These are phyloP conservation scores for Geotrichum armillariae DNA, from an alignment of 1,139 yeast genomes.

Conservation along the genomic window DNA sequence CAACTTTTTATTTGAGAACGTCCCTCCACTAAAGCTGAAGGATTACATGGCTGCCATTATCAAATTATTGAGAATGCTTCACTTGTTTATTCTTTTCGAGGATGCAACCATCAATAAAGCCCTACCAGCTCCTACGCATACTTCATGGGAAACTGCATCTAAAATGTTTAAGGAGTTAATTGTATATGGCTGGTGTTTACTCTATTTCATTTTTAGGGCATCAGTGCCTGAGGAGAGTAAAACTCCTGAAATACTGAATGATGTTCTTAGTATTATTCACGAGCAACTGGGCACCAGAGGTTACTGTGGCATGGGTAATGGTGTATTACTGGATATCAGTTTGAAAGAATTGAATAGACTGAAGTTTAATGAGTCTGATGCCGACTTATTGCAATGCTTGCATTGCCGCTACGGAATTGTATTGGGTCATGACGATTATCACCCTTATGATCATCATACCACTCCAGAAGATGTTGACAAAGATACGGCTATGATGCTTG, in stretches of 20 bases:
- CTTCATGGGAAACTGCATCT: conserved; percentile 39
- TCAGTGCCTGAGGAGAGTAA: conserved; percentile 27
- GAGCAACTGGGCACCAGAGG: conserved; percentile 68
- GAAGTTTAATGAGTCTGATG: conserved; percentile 48
- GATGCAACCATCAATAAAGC: conserved; percentile 39
- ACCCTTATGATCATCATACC: conserved; percentile 70
- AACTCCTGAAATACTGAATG: conserved; percentile 37
- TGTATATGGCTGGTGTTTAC: conserved; percentile 46
- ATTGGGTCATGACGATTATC: conserved; percentile 56
- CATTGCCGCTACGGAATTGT: conserved; percentile 75
- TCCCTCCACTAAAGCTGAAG: conserved; percentile 23
- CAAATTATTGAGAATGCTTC: conserved; percentile 43
- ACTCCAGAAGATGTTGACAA: conserved; percentile 45
- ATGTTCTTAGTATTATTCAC: conserved; percentile 61
- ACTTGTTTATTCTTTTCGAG: conserved; percentile 45
- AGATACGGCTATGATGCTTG: conserved; percentile 56
- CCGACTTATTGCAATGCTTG: conserved; percentile 70
- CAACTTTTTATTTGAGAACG: conserved; percentile 23
- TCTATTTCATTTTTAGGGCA: conserved; percentile 34
- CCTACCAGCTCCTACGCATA: conserved; percentile 36
- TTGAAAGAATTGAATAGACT: conserved; percentile 54
- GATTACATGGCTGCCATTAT: conserved; percentile 38
- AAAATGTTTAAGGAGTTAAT: conserved; percentile 54
- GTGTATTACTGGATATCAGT: conserved; percentile 60
- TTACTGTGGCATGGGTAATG: conserved; percentile 66